These are phyloP conservation scores for Kazachstania bromeliacearum DNA, from an alignment of 805 yeast species.

Conservation along the genomic window DNA sequence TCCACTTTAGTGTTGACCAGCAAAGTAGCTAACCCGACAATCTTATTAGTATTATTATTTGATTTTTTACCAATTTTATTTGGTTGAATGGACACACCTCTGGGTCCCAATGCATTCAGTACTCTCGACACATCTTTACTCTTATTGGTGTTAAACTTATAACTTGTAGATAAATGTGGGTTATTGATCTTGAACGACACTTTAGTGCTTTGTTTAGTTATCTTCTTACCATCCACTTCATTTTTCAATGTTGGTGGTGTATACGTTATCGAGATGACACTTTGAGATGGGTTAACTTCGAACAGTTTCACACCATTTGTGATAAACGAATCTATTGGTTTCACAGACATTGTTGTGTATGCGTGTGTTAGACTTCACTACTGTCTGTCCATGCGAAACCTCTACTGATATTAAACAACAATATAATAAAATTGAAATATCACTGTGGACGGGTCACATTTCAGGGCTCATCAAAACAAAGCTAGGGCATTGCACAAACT, in stretches of 20 bases:
- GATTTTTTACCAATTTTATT: slow-evolving; percentile 14
- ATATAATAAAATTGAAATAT: no score
- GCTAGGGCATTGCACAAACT: no score
- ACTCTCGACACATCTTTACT: slow-evolving; percentile 67
- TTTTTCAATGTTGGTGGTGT: slow-evolving; percentile 24
- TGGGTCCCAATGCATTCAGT: slow-evolving; percentile 64
- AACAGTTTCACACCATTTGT: slow-evolving; percentile 34
- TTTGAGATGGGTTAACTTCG: slow-evolving; percentile 35
- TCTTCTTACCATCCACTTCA: slow-evolving; percentile 7
- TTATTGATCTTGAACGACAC: slow-evolving; percentile 52
- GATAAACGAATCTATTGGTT: slow-evolving; percentile 35
- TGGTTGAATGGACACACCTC: slow-evolving; percentile 37
- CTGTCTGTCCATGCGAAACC: no score
- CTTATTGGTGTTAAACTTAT: slow-evolving; percentile 49
- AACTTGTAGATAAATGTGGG: slow-evolving; percentile 52
- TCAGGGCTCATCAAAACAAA: no score
- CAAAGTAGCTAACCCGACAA: slow-evolving; percentile 19
- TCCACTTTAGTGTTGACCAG: slow-evolving; percentile 23
- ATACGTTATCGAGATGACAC: slow-evolving; percentile 28
- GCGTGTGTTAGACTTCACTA: no score
- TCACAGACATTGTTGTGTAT: slow-evolving; percentile 19
- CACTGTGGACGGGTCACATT: no score
- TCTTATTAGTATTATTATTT: slow-evolving; percentile 3
- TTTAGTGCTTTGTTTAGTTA: slow-evolving; percentile 3
- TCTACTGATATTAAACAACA: no score